These are phyloP conservation scores for Neonectria hederae DNA, from an alignment of 2,329 filamentous ascomycete species.

Conservation along the genomic window DNA sequence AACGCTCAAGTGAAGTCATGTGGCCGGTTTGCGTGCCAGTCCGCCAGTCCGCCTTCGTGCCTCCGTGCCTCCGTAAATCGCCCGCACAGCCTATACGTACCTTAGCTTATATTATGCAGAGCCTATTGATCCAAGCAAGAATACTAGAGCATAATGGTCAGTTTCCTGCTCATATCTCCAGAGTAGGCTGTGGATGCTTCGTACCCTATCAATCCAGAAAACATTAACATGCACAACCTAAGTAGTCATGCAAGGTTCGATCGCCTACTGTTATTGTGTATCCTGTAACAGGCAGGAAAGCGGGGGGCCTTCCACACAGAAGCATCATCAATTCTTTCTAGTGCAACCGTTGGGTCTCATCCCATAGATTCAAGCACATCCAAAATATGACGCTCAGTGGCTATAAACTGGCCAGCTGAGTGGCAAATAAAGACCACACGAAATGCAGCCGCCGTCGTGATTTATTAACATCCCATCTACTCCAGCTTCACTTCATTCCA, in stretches of 20 bases:
- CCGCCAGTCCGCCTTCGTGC: no score
- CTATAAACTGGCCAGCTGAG: no score
- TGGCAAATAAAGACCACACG: no score
- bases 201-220: not conserved
- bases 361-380: no score
- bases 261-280: not conserved
- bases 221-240: not conserved
- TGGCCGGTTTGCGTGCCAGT: conserved; percentile 27
- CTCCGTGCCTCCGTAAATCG: conserved; percentile 7
- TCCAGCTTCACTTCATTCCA: not conserved
- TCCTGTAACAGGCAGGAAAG: not conserved
- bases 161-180: conserved; percentile 12
- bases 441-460: no score
- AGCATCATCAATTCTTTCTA: not conserved
- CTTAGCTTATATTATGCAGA: not conserved
- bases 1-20: conserved; percentile 42
- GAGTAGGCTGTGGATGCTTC: not conserved
- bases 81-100: not conserved
- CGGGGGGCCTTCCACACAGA: not conserved
- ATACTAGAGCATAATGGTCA: conserved; percentile 14
- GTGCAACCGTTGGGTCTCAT: not conserved
- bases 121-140: not conserved
- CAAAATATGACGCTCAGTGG: no score
- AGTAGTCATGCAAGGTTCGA: conserved; percentile 1
- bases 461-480: no score